Evolutionary conservation across 106 monocot genomes (phyloP), one percentile per base, ranked within the genome.

Genomic region (Apostasia shenzhenica): DNA sequence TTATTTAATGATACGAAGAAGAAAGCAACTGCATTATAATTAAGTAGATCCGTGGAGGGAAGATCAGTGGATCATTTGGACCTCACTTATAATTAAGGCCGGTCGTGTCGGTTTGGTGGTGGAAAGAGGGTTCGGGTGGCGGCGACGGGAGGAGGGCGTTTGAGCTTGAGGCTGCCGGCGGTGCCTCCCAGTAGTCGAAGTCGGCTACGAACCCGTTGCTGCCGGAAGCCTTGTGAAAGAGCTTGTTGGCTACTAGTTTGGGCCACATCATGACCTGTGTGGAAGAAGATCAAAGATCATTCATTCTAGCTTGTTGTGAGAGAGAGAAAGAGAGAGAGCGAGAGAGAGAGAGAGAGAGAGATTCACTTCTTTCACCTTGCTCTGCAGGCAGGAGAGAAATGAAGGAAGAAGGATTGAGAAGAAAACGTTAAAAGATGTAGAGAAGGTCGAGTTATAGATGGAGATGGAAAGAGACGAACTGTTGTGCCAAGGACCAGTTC

Each of bases 171-270:
- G 56, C 61, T 11, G 5, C n/a, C 61, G 38, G 41, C 2, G 8
- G 61, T 45, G 2, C 52, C 12, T 11, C 42, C 6, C 62, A 53
- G 12, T 3, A 10, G 41, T 1, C 45, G 11, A 67, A 68, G 61
- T 73, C 73, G 3, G 79, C 54, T 5, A 73, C 68, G 38, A 68
- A 73, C 6, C 42, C 3, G 10, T 49, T 37, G 46, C 42, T 56
- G 0, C 63, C 70, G 3, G 59, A 66, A 11, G 70, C 12, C 50
- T 57, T 14, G 43, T 56, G 64, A 12, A 70, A 68, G 4, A 75
- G 64, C 65, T 80, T 80, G 73, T 75, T 75, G 9, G 74, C 61
- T 52, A 80, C 80, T 39, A 80, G 40, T 71, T 69, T 75, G 43
- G 69, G 74, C 74, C 80, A 80, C 80, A 70, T 70, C 26, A 75